These are phyloP conservation scores for Penicillium sp. DNA, from an alignment of 2,329 filamentous ascomycete genomes.

Conservation along the genomic window DNA sequence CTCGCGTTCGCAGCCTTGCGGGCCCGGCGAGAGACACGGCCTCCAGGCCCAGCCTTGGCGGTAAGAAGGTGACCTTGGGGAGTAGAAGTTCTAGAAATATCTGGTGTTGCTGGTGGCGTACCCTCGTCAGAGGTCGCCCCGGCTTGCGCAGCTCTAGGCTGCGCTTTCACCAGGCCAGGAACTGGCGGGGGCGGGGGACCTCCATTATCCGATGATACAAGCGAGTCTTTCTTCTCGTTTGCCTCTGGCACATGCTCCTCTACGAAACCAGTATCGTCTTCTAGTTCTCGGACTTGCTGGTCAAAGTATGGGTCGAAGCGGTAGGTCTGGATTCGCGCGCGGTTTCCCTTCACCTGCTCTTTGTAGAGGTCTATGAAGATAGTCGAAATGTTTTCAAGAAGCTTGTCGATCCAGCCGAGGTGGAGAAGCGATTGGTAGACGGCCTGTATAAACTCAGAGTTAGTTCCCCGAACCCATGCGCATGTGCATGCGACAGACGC, in stretches of 20 bases:
- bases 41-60: constrained; percentile 71
- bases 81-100: constrained; percentile 76
- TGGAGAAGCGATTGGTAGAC: constrained; percentile 96
- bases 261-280: constrained; percentile 42
- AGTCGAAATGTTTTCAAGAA: constrained; percentile 90
- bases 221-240: constrained; percentile 51
- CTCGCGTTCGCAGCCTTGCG: constrained; percentile 64
- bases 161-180: constrained; percentile 55
- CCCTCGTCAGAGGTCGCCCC: constrained; percentile 62
- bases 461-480: constrained; percentile 16
- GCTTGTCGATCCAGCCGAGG: constrained; percentile 94
- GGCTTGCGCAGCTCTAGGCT: constrained; percentile 46
- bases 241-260: constrained; percentile 44
- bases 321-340: constrained; percentile 78
- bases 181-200: constrained; percentile 54
- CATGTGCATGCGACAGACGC: constrained; percentile 35
- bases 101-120: constrained; percentile 70
- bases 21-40: constrained; percentile 77
- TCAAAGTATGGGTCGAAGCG: constrained; percentile 93
- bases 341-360: constrained; percentile 78
- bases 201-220: constrained; percentile 51
- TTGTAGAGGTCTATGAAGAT: constrained; percentile 90
- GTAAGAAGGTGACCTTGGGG: constrained; percentile 70
- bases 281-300: constrained; percentile 80
- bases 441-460: constrained; percentile 58